phyloP scores from a whole-genome alignment of 192 early-diverging fungal genomes.

The Phlyctochytrium bullatum region DNA sequence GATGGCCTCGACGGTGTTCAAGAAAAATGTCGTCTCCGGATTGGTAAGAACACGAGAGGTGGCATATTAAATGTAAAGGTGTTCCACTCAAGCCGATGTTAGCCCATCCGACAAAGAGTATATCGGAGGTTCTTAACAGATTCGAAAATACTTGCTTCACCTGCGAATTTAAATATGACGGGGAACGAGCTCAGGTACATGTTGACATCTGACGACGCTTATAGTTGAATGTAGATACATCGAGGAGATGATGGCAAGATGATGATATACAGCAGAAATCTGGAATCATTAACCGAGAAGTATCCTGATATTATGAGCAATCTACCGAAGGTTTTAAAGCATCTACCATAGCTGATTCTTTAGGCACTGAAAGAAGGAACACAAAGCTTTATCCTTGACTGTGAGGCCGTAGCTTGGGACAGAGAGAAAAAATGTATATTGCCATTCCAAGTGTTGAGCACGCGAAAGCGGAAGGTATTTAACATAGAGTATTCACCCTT shows the following conservation, averaged over 20 bases:
- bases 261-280: conserved; percentile 91
- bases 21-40: no score
- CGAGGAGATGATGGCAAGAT: conserved; percentile 68
- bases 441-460: conserved; percentile 96
- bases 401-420: conserved; percentile 99
- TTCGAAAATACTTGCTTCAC: conserved; percentile 92
- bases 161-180: conserved; percentile 99
- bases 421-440: conserved; percentile 76
- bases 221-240: conserved; percentile 67
- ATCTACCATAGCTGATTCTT: neutral
- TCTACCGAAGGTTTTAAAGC: conserved; percentile 59
- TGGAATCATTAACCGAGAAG: conserved; percentile 88
- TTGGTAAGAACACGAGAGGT: neutral
- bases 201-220: neutral
- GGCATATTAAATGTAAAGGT: conserved; percentile 41
- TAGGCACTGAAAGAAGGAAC: conserved; percentile 37
- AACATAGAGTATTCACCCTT: neutral
- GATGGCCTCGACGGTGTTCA: conserved; percentile 40
- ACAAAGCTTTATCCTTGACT: conserved; percentile 92
- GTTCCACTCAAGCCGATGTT: conserved; percentile 99
- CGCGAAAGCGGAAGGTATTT: conserved; percentile 81
- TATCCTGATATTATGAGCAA: conserved; percentile 91
- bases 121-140: conserved; percentile 89
- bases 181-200: conserved; percentile 82
- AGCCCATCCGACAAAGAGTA: conserved; percentile 94